A percentile compares a stretch with the other conserved stretches of the same genome.
Evolutionary conservation across 306 rosid genomes (phyloP).

Genomic region (Nissolia schottii): DNA sequence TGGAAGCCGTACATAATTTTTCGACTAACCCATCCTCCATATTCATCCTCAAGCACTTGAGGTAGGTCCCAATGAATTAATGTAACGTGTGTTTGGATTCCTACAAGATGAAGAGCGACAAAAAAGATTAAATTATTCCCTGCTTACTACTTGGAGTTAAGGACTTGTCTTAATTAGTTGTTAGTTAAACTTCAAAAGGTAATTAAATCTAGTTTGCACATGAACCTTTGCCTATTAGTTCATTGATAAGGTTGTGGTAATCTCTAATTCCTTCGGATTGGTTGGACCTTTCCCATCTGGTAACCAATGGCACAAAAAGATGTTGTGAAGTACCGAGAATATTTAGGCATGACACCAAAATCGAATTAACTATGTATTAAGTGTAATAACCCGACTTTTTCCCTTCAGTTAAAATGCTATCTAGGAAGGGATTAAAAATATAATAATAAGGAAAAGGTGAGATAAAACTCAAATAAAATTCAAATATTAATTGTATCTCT

Average conservation of each 20-base stretch:
- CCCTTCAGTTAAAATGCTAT: no score
- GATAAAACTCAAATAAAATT: no score
- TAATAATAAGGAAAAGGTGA: no score
- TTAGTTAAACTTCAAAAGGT: neutral
- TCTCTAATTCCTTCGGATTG: constrained; percentile 51
- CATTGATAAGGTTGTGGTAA: constrained; percentile 54
- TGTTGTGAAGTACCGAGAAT: neutral
- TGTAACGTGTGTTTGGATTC: constrained; percentile 60
- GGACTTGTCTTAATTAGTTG: neutral
- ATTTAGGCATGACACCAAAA: no score
- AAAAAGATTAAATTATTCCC: neutral
- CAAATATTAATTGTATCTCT: no score
- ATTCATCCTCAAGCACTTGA: constrained; percentile 55
- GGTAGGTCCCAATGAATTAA: constrained; percentile 47
- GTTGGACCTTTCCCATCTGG: constrained; percentile 50
- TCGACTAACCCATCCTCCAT: constrained; percentile 55
- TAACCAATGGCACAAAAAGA: neutral
- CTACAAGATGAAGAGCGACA: constrained; percentile 17
- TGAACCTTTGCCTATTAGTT: constrained; percentile 38
- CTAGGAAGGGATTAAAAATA: no score
- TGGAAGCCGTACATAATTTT: constrained; percentile 36
- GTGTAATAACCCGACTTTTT: no score
- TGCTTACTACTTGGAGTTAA: neutral
- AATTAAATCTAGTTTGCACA: neutral
- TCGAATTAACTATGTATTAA: no score